These are phyloP conservation scores for Arthrinium puccinioides DNA, from an alignment of 2,329 filamentous ascomycete genomes.

Conservation along the genomic window DNA sequence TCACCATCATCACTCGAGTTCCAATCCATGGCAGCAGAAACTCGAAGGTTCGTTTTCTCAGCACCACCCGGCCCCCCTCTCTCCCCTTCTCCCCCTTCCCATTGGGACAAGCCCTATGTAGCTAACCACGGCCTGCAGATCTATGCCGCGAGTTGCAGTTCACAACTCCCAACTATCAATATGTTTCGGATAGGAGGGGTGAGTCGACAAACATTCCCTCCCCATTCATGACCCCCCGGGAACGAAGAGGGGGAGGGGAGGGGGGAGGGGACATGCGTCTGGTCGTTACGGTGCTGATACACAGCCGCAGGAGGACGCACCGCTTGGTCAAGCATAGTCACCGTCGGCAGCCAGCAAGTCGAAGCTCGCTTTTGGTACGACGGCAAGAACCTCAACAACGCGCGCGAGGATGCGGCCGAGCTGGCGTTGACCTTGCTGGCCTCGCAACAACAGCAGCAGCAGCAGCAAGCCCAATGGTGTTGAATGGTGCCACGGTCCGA, in stretches of 20 bases:
- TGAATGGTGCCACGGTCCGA: too few species aligned
- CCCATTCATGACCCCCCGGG: too few species aligned
- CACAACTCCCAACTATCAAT: constrained; percentile 54
- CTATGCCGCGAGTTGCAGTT: constrained; percentile 49
- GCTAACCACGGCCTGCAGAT: constrained; percentile 31
- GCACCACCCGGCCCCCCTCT: not conserved
- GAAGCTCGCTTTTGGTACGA: constrained; percentile 88
- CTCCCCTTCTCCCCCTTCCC: not conserved
- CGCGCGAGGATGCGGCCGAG: constrained; percentile 86
- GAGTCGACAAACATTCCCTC: constrained; percentile 26
- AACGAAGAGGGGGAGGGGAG: too few species aligned
- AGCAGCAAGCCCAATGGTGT: too few species aligned
- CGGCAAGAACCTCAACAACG: constrained; percentile 79
- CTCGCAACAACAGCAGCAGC: too few species aligned
- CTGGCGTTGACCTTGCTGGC: constrained; percentile 60
- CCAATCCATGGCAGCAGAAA: constrained; percentile 45
- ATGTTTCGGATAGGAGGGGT: constrained; percentile 72
- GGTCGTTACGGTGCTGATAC: too few species aligned
- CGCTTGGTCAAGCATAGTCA: constrained; percentile 79
- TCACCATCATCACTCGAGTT: not conserved
- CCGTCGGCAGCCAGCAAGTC: constrained; percentile 57
- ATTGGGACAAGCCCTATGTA: not conserved
- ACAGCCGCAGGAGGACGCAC: constrained; percentile 78
- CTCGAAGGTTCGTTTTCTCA: constrained; percentile 40
- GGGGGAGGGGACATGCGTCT: too few species aligned